Percentiles rank a stretch among this genome's conserved stretches.
Conservation (phyloP, 1,139 yeast genomes). For the Sugiyamaella japonica region DNA sequence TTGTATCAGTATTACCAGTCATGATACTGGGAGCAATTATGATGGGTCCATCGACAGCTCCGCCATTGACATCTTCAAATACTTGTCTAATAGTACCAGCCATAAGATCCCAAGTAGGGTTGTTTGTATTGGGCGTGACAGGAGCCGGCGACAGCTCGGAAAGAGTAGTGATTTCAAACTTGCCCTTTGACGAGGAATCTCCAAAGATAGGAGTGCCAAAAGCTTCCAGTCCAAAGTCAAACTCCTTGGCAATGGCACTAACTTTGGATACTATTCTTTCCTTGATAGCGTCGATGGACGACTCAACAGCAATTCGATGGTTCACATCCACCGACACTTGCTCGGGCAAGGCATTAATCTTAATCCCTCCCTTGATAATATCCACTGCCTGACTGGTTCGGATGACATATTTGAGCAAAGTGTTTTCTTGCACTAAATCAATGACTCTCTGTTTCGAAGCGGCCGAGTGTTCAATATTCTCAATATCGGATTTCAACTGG, state of each 20-base stretch:
- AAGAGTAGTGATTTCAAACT: constrained; percentile 17
- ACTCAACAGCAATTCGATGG: constrained; percentile 59
- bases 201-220: constrained; percentile 33
- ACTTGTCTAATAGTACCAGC: constrained; percentile 60
- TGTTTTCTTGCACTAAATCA: constrained; percentile 20
- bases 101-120: constrained; percentile 53
- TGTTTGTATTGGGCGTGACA: constrained; percentile 47
- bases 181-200: constrained; percentile 18
- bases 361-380: constrained; percentile 65
- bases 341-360: constrained; percentile 75
- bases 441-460: constrained; percentile 29
- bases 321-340: constrained; percentile 56
- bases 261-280: constrained; percentile 46
- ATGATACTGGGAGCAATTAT: constrained; percentile 65
- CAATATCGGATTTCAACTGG: constrained; percentile 26
- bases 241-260: constrained; percentile 45
- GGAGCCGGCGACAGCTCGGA: constrained; percentile 58
- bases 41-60: constrained; percentile 28
- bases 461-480: constrained; percentile 23
- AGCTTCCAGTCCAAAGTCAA: constrained; percentile 32
- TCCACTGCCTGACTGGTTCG: constrained; percentile 72
- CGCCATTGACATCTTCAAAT: constrained; percentile 49
- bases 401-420: constrained; percentile 43
- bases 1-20: constrained; percentile 85
- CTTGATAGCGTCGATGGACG: constrained; percentile 46